phyloP scores from a whole-genome alignment of 306 rosid species.

The Hylodesmum podocarpum region DNA sequence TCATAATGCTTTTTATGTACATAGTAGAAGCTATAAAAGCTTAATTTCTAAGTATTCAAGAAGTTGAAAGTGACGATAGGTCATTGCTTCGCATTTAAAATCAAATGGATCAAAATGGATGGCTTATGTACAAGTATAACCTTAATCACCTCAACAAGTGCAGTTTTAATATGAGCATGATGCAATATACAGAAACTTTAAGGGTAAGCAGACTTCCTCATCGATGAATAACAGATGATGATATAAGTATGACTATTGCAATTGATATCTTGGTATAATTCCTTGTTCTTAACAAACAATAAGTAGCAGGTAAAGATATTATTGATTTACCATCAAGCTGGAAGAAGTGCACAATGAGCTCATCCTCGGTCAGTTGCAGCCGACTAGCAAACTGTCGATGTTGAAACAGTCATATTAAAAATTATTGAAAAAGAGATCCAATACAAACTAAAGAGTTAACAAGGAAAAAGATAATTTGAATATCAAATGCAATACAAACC shows the following conservation, averaged over 20 bases:
- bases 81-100: not conserved
- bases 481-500: slow-evolving; percentile 38
- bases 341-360: slow-evolving; percentile 69
- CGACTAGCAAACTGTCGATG: slow-evolving; percentile 71
- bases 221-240: not conserved
- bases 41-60: not conserved
- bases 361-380: slow-evolving; percentile 86
- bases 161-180: not conserved
- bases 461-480: slow-evolving; percentile 7
- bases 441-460: not conserved
- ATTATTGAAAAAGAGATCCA: not conserved
- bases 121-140: not conserved
- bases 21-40: not conserved
- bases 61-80: not conserved
- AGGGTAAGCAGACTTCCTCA: not conserved
- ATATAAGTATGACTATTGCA: not conserved
- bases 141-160: not conserved
- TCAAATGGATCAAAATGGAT: not conserved
- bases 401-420: slow-evolving; percentile 22
- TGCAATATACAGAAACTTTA: not conserved
- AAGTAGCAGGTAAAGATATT: slow-evolving; percentile 25
- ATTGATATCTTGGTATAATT: not conserved
- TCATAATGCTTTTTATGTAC: not conserved
- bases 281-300: slow-evolving; percentile 2
- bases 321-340: slow-evolving; percentile 88